Percentiles rank a stretch among this genome's conserved stretches.
Evolutionary conservation across 768 basidiomycete species (phyloP).

Genomic region (Dioszegia hungarica): DNA sequence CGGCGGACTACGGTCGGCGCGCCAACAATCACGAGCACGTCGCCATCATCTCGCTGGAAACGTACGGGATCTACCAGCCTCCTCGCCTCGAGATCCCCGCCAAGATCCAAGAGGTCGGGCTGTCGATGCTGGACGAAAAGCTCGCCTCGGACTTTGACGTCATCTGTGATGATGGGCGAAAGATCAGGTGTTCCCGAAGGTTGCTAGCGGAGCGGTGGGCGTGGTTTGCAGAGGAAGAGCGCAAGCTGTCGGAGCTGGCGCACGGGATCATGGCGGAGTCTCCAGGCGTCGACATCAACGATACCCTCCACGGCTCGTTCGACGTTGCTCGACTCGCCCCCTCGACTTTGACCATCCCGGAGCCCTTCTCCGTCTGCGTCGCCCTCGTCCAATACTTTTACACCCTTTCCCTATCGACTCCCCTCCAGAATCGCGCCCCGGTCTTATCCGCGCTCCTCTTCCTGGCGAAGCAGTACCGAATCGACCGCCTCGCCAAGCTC

Average conservation of each 20-base stretch:
- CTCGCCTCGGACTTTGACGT: conserved; percentile 86
- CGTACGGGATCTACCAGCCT: conserved; percentile 92
- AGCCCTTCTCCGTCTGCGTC: conserved; percentile 80
- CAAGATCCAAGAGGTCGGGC: conserved; percentile 75
- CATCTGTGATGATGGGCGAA: conserved; percentile 82
- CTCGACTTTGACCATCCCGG: conserved; percentile 72
- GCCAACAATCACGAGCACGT: conserved; percentile 62
- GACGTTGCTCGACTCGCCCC: conserved; percentile 63
- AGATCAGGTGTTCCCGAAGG: conserved; percentile 72
- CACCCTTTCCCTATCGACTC: conserved; percentile 75
- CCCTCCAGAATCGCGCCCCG: conserved; percentile 83
- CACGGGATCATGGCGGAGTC: conserved; percentile 18
- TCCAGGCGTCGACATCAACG: conserved; percentile 26
- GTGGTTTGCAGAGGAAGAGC: conserved; percentile 62
- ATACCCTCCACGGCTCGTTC: conserved; percentile 32
- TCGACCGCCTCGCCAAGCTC: conserved; percentile 67
- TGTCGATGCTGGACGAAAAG: conserved; percentile 74
- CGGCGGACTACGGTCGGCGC: conserved; percentile 44
- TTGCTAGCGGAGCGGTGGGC: conserved; percentile 89
- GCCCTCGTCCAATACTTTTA: conserved; percentile 94
- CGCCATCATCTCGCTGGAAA: conserved; percentile 82
- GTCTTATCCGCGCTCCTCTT: conserved; percentile 82
- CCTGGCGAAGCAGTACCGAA: conserved; percentile 73
- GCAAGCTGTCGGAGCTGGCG: conserved; percentile 1
- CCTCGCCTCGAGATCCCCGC: conserved; percentile 60